These are phyloP conservation scores for Aspergillus sp. DNA, from an alignment of 2,329 filamentous ascomycete species.

Conservation along the genomic window DNA sequence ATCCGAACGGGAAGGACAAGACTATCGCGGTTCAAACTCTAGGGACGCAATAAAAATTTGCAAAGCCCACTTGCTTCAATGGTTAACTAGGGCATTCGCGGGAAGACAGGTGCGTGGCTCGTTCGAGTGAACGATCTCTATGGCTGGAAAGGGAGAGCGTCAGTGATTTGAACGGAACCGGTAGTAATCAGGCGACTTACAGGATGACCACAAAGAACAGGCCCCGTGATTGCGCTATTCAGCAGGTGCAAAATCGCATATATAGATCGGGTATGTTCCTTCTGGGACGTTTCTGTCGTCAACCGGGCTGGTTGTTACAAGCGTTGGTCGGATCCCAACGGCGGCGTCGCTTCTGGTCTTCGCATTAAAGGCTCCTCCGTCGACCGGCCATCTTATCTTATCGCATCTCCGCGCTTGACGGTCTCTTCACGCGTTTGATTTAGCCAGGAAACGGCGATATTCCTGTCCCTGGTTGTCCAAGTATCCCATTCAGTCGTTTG, in stretches of 20 bases:
- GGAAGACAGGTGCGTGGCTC: not conserved
- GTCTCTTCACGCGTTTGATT: conserved; percentile 2
- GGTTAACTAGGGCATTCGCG: not conserved
- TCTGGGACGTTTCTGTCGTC: not conserved
- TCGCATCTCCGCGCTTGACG: conserved; percentile 28
- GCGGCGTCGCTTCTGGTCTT: conserved; percentile 6
- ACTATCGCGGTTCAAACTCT: not conserved
- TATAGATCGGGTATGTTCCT: not conserved
- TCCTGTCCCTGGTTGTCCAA: not conserved
- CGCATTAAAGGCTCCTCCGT: conserved; percentile 5
- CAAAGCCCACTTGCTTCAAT: not conserved
- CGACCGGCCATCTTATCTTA: conserved; percentile 26
- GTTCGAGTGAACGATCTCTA: not conserved
- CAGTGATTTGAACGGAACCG: not conserved
- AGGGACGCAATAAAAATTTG: not conserved
- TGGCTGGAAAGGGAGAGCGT: not conserved
- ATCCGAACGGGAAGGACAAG: not conserved
- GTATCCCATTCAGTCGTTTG: not conserved
- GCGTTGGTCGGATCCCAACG: not conserved
- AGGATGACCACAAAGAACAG: not conserved
- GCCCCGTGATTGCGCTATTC: not conserved
- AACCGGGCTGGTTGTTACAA: not conserved
- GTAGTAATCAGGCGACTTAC: not conserved
- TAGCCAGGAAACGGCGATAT: not conserved
- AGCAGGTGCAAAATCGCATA: not conserved